These are phyloP conservation scores for Eucalyptus pauciflora DNA, from an alignment of 345 rosid genomes.

Conservation along the genomic window DNA sequence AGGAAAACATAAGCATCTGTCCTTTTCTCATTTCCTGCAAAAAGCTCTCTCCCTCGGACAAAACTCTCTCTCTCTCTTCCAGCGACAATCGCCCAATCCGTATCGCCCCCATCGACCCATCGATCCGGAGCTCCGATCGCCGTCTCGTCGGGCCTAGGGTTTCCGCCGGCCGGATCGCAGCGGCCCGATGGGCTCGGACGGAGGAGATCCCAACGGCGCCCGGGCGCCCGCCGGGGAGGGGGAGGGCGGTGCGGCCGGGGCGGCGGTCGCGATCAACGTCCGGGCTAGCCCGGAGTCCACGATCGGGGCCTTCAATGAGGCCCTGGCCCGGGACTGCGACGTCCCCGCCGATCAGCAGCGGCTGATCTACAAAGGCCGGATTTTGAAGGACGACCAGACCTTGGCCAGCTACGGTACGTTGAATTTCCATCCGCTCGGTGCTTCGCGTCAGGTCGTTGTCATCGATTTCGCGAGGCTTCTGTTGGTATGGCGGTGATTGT, in stretches of 20 bases:
- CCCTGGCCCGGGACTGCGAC: constrained; percentile 38
- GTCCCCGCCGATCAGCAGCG: constrained; percentile 59
- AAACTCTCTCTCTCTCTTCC: background rate
- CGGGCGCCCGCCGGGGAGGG: background rate
- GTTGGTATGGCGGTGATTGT: background rate
- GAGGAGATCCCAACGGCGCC: background rate
- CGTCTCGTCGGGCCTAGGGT: background rate
- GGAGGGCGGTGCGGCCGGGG: constrained; percentile 5
- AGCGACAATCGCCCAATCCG: background rate
- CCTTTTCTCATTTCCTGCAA: background rate
- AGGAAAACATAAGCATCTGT: no score
- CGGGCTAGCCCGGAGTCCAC: constrained; percentile 23
- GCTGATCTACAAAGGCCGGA: constrained; percentile 71
- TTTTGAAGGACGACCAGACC: constrained; percentile 70
- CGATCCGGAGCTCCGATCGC: background rate
- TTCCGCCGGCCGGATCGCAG: background rate
- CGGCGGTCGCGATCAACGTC: constrained; percentile 24
- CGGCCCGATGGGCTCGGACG: background rate
- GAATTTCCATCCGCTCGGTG: background rate
- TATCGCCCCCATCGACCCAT: background rate
- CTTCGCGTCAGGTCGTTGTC: background rate
- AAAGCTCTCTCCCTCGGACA: background rate
- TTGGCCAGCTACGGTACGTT: constrained; percentile 48
- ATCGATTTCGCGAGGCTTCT: background rate
- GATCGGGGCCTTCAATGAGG: constrained; percentile 34